Conservation (phyloP, 129 eudicot genomes). For the Pittosporum tobira region DNA sequence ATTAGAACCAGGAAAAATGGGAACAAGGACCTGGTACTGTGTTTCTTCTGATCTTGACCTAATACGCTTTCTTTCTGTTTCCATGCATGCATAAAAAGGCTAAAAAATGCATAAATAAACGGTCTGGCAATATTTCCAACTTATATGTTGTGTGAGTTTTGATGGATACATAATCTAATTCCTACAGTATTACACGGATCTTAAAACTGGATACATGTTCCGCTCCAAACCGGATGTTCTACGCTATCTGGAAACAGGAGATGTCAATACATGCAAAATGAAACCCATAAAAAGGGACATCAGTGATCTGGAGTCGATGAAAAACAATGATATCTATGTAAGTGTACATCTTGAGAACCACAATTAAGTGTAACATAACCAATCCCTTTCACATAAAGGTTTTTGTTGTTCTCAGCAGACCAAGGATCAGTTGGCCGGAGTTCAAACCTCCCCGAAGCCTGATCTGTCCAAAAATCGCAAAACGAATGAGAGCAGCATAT, state of each 20-base stretch:
- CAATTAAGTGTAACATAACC: too few species aligned
- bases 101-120: too few species aligned
- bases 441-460: conserved; percentile 20
- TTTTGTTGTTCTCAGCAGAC: conserved; percentile 19
- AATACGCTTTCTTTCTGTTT: too few species aligned
- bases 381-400: background rate
- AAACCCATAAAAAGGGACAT: conserved; percentile 39
- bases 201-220: conserved; percentile 43
- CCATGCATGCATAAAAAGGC: too few species aligned
- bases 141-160: too few species aligned
- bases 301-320: conserved; percentile 23
- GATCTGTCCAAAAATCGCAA: conserved; percentile 15
- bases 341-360: conserved; percentile 24
- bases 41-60: too few species aligned
- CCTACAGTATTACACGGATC: conserved; percentile 54
- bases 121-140: too few species aligned
- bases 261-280: conserved; percentile 38
- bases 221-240: conserved; percentile 60
- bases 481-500: conserved; percentile 8
- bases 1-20: too few species aligned
- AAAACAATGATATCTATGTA: conserved; percentile 26
- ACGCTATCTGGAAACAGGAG: conserved; percentile 62
- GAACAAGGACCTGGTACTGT: too few species aligned
- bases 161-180: conserved; percentile 4
- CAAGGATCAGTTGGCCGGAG: conserved; percentile 13